These are phyloP conservation scores for Phytopythium delawarense DNA, from an alignment of 352 stramenopile genomes.

Conservation along the genomic window DNA sequence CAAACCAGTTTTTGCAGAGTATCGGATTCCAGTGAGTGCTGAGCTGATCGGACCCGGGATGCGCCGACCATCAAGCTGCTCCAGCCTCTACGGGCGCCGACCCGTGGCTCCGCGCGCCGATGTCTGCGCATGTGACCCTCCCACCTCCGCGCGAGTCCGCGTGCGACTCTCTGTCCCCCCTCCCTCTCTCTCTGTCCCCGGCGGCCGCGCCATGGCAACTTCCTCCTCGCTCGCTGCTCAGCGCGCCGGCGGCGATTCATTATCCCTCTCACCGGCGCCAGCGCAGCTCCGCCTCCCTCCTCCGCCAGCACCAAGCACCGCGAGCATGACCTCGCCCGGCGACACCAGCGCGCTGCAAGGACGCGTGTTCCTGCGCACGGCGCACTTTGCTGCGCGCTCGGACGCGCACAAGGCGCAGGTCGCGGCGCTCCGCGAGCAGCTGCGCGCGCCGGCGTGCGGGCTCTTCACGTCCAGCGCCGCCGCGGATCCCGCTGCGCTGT, in stretches of 20 bases:
- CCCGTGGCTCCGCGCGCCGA: not conserved
- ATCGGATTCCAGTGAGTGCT: not conserved
- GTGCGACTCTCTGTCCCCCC: constrained; percentile 2
- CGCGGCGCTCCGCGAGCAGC: constrained; percentile 5
- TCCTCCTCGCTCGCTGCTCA: not conserved
- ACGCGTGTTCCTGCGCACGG: constrained; percentile 5
- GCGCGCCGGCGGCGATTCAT: not conserved
- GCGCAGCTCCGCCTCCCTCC: not conserved
- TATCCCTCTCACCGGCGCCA: not conserved
- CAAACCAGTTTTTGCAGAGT: not conserved
- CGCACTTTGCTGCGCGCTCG: constrained; percentile 4
- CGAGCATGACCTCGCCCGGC: not conserved
- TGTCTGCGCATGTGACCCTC: not conserved
- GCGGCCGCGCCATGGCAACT: not conserved
- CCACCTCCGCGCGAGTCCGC: not conserved
- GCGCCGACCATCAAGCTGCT: not conserved
- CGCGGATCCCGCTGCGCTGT: not conserved
- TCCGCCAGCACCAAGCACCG: not conserved
- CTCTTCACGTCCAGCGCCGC: constrained; percentile 4
- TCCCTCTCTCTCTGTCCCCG: not conserved
- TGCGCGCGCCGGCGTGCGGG: not conserved
- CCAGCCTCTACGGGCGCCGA: not conserved
- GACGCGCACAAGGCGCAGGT: constrained; percentile 7
- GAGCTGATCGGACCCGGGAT: not conserved
- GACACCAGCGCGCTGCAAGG: constrained; percentile 7